Conservation (phyloP, 1,139 yeast species). For the Lodderomyces pseudojiufengensis region DNA sequence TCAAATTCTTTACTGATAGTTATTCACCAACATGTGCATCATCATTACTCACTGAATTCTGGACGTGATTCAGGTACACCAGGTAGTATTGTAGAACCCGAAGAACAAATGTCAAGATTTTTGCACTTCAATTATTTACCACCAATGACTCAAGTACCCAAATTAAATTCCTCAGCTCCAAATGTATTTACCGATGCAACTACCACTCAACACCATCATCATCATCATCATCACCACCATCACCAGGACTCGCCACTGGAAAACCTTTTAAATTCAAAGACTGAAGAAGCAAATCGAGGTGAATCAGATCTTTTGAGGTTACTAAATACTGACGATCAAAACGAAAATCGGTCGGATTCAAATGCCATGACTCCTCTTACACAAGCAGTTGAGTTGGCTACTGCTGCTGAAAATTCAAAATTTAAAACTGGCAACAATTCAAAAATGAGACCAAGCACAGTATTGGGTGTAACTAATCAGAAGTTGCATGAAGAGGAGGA, state of each 20-base stretch:
- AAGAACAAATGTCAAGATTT: slow-evolving; percentile 53
- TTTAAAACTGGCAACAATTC: slow-evolving; percentile 12
- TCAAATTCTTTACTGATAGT: slow-evolving; percentile 58
- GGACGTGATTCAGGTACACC: slow-evolving; percentile 8
- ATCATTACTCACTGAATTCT: slow-evolving; percentile 38
- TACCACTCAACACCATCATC: slow-evolving; percentile 20
- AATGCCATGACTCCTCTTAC: slow-evolving; percentile 38
- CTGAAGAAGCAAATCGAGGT: slow-evolving; percentile 15
- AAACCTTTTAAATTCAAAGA: neutral
- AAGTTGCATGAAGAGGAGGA: slow-evolving; percentile 13
- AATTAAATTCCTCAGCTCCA: slow-evolving; percentile 50
- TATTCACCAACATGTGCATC: slow-evolving; percentile 83
- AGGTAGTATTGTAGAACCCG: slow-evolving; percentile 41
- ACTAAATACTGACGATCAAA: slow-evolving; percentile 24
- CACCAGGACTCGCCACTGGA: no score
- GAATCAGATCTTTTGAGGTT: slow-evolving; percentile 43
- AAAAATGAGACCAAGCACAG: slow-evolving; percentile 6
- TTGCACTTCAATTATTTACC: slow-evolving; percentile 74
- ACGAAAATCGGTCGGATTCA: slow-evolving; percentile 15
- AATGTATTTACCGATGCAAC: slow-evolving; percentile 16
- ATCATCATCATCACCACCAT: slow-evolving; percentile 20
- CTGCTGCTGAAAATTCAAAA: slow-evolving; percentile 28
- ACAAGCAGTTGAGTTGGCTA: slow-evolving; percentile 43
- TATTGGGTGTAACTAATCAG: slow-evolving; percentile 1
- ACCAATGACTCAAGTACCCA: slow-evolving; percentile 68